Conservation (phyloP, 2,329 filamentous ascomycete species). For the Aspergillus felis region DNA sequence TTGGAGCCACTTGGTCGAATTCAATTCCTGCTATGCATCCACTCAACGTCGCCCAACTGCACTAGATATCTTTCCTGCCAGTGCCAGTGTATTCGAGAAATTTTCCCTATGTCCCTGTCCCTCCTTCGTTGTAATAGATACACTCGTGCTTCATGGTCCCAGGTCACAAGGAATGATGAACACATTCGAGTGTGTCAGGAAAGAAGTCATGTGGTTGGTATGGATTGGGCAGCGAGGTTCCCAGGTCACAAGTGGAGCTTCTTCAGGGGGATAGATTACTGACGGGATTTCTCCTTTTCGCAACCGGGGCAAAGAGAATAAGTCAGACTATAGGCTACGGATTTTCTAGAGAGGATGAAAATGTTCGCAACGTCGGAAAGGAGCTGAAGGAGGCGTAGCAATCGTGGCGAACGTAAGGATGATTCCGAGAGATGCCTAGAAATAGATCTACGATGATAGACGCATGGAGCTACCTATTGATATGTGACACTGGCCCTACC, state of each 20-base stretch:
- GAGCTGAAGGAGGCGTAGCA: not conserved
- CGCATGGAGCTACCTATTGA: not conserved
- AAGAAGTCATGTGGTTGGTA: not conserved
- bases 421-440: not conserved
- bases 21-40: constrained; percentile 10
- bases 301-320: not conserved
- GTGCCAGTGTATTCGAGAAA: no score
- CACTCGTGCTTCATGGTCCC: not conserved
- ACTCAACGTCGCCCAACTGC: not conserved
- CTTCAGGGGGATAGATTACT: not conserved
- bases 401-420: not conserved
- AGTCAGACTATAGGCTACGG: not conserved
- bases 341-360: not conserved
- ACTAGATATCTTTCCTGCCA: not conserved
- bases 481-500: not conserved
- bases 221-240: not conserved
- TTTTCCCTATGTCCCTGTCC: no score
- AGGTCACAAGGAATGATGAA: not conserved
- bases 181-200: not conserved
- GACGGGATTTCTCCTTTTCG: not conserved
- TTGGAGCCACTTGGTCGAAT: constrained; percentile 8
- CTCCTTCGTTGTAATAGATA: not conserved
- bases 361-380: not conserved
- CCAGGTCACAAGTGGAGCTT: not conserved
- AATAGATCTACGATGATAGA: not conserved